Base-by-base conservation (phyloP, 2,329 filamentous ascomycete genomes). In the Fusarium lyarnte region DNA sequence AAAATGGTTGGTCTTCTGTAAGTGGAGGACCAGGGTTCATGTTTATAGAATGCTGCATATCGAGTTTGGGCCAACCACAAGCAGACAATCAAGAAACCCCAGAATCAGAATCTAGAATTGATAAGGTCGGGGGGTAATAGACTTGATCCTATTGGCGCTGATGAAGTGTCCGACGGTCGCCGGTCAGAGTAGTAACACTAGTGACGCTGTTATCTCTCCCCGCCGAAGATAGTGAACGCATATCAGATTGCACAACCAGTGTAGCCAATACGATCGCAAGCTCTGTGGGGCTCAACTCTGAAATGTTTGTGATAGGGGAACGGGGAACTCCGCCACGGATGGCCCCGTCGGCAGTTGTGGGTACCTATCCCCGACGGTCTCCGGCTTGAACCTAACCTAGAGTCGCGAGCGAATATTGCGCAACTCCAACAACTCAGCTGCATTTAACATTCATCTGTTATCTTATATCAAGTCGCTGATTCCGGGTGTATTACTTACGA, bases 401-500 rank as follows among this genome's bases (percentile, higher is more conserved):
- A 52, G 23, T 3, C 21, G 33, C 19, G 17, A 29, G 27, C 14
- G 25, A 39, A 8, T 38, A 36, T 31, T 45, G 5, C 12, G 19
- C 46, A n/a, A 16, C 33, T 46, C 10, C 0, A 17, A 46, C 12
- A 3, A 17, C 19, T 35, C 46, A 13, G 3, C 13, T 4, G 6
- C 13, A 6, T 21, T 6, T 31, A 6, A 31, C 3, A 0, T 0
- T 23, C 1, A 10, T 1, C 2, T 42, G 11, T 16, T 11, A n/a
- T n/a, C 27, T 13, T 62, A 36, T 45, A 45, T 54, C 1, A 39
- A 10, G 17, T 29, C 12, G 23, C 7, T 2, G 19, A 16, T n/a
- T 29, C 46, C 46, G 2, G 4, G 1, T 0, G 1, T 0, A 21
- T 6, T 17, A 7, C 33, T 54, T 5, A 12, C 8, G 2, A 2